Evolutionary conservation across 495 filamentous ascomycete species (phyloP), one percentile per base, ranked within the genome.

Genomic region (Collariella sp.): DNA sequence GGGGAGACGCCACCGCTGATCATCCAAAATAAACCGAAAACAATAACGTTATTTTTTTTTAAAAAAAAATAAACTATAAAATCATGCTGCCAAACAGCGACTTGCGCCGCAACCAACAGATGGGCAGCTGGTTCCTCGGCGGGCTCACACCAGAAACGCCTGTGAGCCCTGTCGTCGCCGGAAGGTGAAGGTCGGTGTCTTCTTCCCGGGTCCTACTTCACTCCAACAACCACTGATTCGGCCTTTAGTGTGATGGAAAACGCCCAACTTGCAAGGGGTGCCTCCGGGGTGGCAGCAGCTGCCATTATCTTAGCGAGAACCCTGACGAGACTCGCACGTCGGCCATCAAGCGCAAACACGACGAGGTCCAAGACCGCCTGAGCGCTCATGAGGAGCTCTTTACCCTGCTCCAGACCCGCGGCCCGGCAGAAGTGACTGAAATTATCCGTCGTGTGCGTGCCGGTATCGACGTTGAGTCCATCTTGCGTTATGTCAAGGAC

Each of bases 311-410:
- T 50, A 63, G 66, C 40, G 64, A 63, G 5, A 60, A 59, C 38
- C 66, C 64, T 4, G 50, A 62, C 13, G 70, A 72, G 51, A 70
- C 68, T 13, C 62, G 66, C 29, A 57, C 68, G 1, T 63, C 69
- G 41, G 70, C 67, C 23, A 48, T 68, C 31, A 72, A 70, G 60
- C 63, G 70, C 16, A 72, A 68, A 49, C 63, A 62, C 43, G 57
- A 38, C 50, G 68, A 71, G 50, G 42, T 68, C n/a, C 64, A 66
- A 26, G 50, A 48, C 41, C 64, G 61, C 13, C 58, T 62, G n/a
- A 61, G 64, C 5, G 52, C 57, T 3, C 63, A 65, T 50, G 62
- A 70, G 56, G 59, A 67, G 46, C 45, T 72, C 19, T 70, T 57
- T 47, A 56, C 57, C 3, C 29, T 68, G 2, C 58, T 72, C 15